These are phyloP conservation scores for Diaporthe ilicicola DNA, from an alignment of 2,329 filamentous ascomycete species.

Conservation along the genomic window DNA sequence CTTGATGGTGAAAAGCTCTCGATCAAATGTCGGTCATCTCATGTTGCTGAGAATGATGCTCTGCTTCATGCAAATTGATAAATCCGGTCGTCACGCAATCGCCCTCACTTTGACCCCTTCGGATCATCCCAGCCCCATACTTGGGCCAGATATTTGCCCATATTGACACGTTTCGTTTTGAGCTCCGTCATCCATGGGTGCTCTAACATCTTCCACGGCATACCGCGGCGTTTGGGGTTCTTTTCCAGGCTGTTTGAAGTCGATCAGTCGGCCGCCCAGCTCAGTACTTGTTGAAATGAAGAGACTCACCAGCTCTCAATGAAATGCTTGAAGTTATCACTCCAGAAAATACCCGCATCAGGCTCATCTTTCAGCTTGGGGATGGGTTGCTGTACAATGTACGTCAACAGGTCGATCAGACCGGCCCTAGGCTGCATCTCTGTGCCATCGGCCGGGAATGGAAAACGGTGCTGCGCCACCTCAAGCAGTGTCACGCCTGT, in stretches of 20 bases:
- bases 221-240: slow-evolving; percentile 84
- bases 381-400: slow-evolving; percentile 95
- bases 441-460: slow-evolving; percentile 95
- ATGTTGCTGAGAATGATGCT: slow-evolving; percentile 13
- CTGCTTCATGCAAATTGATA: neutral
- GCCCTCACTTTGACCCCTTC: slow-evolving; percentile 27
- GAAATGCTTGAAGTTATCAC: slow-evolving; percentile 98
- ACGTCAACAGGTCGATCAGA: slow-evolving; percentile 93
- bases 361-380: slow-evolving; percentile 96
- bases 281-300: neutral
- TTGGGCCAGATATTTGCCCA: slow-evolving; percentile 90
- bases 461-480: slow-evolving; percentile 98
- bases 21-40: neutral
- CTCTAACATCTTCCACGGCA: slow-evolving; percentile 98
- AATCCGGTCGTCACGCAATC: neutral
- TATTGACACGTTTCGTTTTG: slow-evolving; percentile 95
- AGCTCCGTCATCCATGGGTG: slow-evolving; percentile 99
- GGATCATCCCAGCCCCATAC: slow-evolving; percentile 96
- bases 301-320: slow-evolving; percentile 94
- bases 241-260: slow-evolving; percentile 80
- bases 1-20: neutral
- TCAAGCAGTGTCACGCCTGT: slow-evolving; percentile 96
- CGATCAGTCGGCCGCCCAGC: slow-evolving; percentile 29
- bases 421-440: slow-evolving; percentile 94
- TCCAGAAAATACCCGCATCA: slow-evolving; percentile 90